Evolutionary conservation across 192 early-diverging fungal genomes (phyloP).

Genomic region (Pilobolus umbonatus): DNA sequence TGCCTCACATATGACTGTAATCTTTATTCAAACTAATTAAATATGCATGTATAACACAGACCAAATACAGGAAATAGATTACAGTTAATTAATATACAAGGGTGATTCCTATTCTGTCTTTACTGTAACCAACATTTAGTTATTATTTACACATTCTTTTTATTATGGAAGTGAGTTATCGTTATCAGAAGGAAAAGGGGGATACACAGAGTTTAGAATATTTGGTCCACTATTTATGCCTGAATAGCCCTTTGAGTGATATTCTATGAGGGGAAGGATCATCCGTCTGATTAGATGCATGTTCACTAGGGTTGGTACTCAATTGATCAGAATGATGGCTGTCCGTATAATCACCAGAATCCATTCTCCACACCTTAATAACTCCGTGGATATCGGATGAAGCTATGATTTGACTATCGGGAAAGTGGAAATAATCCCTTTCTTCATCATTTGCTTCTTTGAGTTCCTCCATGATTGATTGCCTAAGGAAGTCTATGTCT

Average conservation of each 20-base stretch:
- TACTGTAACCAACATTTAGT: not conserved
- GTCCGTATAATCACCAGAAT: slow-evolving; percentile 36
- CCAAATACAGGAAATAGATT: no score
- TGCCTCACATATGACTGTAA: no score
- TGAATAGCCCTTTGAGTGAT: not conserved
- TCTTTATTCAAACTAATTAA: no score
- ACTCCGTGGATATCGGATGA: slow-evolving; percentile 55
- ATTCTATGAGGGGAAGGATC: not conserved
- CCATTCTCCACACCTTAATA: slow-evolving; percentile 65
- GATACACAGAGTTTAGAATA: not conserved
- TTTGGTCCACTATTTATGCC: not conserved
- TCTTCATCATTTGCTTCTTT: slow-evolving; percentile 8
- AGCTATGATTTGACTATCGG: slow-evolving; percentile 57
- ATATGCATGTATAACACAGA: no score
- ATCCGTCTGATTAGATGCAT: not conserved
- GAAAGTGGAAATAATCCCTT: slow-evolving; percentile 23
- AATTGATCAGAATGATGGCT: not conserved
- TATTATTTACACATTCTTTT: no score
- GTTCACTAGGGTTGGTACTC: not conserved
- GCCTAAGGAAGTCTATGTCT: not conserved
- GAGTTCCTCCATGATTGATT: not conserved
- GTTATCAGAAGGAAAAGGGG: not conserved
- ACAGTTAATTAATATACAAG: not conserved
- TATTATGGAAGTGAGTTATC: no score
- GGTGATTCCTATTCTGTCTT: not conserved